These are phyloP conservation scores for Scheffersomyces cryptocercus DNA, from an alignment of 1,139 yeast species.

Conservation along the genomic window DNA sequence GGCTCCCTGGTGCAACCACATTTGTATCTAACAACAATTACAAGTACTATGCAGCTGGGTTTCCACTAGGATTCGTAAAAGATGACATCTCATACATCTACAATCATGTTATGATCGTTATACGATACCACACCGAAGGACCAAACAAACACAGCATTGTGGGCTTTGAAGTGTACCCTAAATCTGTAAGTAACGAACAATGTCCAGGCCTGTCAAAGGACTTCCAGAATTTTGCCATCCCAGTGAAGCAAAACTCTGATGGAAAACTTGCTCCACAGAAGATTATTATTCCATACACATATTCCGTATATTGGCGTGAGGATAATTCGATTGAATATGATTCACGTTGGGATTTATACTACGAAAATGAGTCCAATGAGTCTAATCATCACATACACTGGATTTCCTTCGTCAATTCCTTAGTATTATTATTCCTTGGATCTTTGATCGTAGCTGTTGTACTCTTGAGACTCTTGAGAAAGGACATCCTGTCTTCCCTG, in stretches of 20 bases:
- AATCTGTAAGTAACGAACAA: constrained; percentile 64
- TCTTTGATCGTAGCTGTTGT: constrained; percentile 67
- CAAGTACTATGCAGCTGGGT: constrained; percentile 84
- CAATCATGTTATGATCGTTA: constrained; percentile 80
- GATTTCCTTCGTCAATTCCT: constrained; percentile 67
- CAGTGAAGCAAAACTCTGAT: constrained; percentile 14
- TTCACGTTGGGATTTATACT: constrained; percentile 74
- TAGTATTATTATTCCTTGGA: constrained; percentile 58
- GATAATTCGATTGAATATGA: constrained; percentile 67
- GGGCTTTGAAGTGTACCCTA: constrained; percentile 90
- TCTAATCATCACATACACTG: constrained; percentile 59
- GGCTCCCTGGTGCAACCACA: constrained; percentile 87
- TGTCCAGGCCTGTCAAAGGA: constrained; percentile 72
- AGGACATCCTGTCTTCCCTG: constrained; percentile 28
- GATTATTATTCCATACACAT: constrained; percentile 68
- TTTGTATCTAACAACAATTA: constrained; percentile 61
- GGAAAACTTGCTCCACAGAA: constrained; percentile 13
- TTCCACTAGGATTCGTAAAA: constrained; percentile 73
- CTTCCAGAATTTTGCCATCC: constrained; percentile 54
- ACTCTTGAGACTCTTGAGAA: constrained; percentile 50
- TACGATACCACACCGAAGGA: constrained; percentile 65
- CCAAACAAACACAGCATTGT: constrained; percentile 58
- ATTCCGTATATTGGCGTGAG: constrained; percentile 88
- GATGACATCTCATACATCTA: constrained; percentile 61
- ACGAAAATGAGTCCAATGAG: constrained; percentile 53